These are phyloP conservation scores for Polytolypa hystricis DNA, from an alignment of 2,329 filamentous ascomycete genomes.

Conservation along the genomic window DNA sequence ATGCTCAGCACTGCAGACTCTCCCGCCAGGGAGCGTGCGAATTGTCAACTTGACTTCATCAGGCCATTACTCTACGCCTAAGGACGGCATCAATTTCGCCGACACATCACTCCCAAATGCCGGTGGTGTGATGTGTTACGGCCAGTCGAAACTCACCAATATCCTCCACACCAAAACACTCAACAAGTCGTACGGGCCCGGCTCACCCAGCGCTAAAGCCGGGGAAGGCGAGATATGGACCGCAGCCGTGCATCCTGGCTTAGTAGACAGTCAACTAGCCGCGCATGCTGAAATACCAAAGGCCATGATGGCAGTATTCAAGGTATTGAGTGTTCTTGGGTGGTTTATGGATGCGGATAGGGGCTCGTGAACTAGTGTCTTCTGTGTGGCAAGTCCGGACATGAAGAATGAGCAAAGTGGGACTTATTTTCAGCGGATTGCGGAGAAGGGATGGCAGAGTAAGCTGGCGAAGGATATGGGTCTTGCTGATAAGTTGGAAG, in stretches of 20 bases:
- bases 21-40: conserved; percentile 8
- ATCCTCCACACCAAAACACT: conserved; percentile 32
- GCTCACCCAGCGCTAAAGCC: conserved; percentile 16
- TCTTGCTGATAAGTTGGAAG: no score
- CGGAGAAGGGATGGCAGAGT: conserved; percentile 25
- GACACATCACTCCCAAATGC: conserved; percentile 15
- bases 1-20: conserved; percentile 22
- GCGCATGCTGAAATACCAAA: conserved; percentile 9
- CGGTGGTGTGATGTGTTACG: conserved; percentile 31
- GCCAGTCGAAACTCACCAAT: conserved; percentile 39
- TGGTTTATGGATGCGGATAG: conserved; percentile 20
- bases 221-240: conserved; percentile 30
- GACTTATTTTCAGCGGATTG: conserved; percentile 23
- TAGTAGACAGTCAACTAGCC: conserved; percentile 24
- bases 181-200: conserved; percentile 24
- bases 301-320: conserved; percentile 9
- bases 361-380: conserved; percentile 28
- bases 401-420: conserved; percentile 31
- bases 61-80: conserved; percentile 10
- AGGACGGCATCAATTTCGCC: conserved; percentile 11
- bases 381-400: conserved; percentile 25
- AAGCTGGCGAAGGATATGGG: conserved; percentile 21
- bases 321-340: conserved; percentile 14
- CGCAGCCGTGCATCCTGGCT: conserved; percentile 32
- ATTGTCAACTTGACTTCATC: conserved; percentile 13